These are phyloP conservation scores for Penicillium cataractarum DNA, from an alignment of 495 filamentous ascomycete genomes.

Conservation along the genomic window DNA sequence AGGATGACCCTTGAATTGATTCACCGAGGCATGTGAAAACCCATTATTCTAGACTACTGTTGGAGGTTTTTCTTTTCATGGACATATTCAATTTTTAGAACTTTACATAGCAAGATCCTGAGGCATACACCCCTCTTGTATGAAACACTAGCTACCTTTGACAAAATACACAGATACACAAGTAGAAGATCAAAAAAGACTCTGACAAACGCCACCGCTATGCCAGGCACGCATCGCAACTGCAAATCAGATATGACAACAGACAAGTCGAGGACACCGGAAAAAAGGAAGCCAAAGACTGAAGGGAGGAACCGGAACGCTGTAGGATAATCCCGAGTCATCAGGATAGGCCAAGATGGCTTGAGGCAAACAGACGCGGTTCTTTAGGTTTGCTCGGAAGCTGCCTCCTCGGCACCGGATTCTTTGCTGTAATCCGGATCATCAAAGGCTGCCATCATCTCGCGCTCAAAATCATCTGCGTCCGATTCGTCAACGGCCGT, in stretches of 20 bases:
- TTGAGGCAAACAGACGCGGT: background rate
- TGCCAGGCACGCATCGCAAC: conserved; percentile 40
- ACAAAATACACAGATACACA: background rate
- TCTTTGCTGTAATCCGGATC: conserved; percentile 45
- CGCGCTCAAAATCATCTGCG: conserved; percentile 67
- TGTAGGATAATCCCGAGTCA: background rate
- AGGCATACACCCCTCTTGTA: background rate
- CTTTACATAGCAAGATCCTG: conserved; percentile 2
- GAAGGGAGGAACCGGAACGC: background rate
- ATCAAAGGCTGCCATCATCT: conserved; percentile 69
- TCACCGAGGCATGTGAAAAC: background rate
- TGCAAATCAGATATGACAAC: conserved; percentile 21
- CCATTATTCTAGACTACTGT: background rate
- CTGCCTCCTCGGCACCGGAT: conserved; percentile 30
- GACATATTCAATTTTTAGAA: conserved; percentile 9
- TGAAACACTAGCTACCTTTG: conserved; percentile 1
- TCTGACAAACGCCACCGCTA: conserved; percentile 47
- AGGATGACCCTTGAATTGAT: background rate
- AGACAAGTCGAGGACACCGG: conserved; percentile 5
- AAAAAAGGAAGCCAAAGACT: conserved; percentile 3
- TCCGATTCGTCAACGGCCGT: conserved; percentile 31
- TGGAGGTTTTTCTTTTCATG: background rate
- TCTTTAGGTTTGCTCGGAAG: background rate
- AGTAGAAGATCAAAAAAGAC: conserved; percentile 13
- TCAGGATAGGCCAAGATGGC: background rate